phyloP scores from a whole-genome alignment of 208 protist genomes.

The Leishmania martiniquensis region DNA sequence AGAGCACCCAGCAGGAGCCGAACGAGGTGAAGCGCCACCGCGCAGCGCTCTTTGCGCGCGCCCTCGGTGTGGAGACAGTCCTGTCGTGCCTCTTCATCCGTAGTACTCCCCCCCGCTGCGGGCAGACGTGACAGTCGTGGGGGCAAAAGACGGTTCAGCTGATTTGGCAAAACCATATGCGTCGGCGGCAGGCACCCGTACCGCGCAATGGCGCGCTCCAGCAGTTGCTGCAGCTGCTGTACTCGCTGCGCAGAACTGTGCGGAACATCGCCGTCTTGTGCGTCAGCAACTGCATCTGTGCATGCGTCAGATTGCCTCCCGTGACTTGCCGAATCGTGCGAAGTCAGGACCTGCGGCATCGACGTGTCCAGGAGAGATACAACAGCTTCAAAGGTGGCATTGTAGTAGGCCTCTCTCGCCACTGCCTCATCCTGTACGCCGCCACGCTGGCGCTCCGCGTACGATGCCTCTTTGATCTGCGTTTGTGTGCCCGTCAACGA shows the following conservation, averaged over 20 bases:
- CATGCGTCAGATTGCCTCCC: background rate
- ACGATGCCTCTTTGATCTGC: background rate
- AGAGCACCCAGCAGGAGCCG: slow-evolving; percentile 9
- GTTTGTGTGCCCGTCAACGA: background rate
- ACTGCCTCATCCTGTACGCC: background rate
- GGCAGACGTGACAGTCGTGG: background rate
- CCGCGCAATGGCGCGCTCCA: slow-evolving; percentile 22
- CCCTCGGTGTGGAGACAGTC: background rate
- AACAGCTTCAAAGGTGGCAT: slow-evolving; percentile 29
- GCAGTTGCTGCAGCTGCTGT: slow-evolving; percentile 3
- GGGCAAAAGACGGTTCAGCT: slow-evolving; percentile 58
- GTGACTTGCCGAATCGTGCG: background rate
- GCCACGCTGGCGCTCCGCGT: background rate
- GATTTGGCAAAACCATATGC: slow-evolving; percentile 61
- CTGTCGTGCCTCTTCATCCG: no score
- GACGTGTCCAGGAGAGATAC: slow-evolving; percentile 14
- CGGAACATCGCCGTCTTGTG: background rate
- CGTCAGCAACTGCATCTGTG: background rate
- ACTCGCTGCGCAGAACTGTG: background rate
- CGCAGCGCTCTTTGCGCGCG: slow-evolving; percentile 11
- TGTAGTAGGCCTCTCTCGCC: slow-evolving; percentile 28
- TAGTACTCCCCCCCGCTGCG: background rate
- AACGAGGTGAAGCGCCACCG: slow-evolving; percentile 24
- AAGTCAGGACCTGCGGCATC: background rate
- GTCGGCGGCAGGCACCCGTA: slow-evolving; percentile 38